Base-by-base conservation (phyloP, 2,329 filamentous ascomycete genomes). In the Coleophoma cylindrospora region DNA sequence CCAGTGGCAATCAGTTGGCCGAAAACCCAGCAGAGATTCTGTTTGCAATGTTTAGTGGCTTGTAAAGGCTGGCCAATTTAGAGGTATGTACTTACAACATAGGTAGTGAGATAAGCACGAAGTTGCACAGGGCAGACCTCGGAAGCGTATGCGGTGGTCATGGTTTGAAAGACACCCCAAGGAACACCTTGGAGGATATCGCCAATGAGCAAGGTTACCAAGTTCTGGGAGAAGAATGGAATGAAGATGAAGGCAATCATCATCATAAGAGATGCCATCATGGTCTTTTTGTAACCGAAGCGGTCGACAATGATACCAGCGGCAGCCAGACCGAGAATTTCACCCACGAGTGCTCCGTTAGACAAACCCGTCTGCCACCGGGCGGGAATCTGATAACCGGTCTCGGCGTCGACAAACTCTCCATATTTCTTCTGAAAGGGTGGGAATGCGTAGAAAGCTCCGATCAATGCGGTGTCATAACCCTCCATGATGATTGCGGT, bases 11-110 rank as follows among this genome's bases (percentile, higher is more conserved):
- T 71, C 43, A 76, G 59, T 55, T 76, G 74, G 22, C 74, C 74
- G 7, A 76, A 56, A 4, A 63, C 75, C 75, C 76, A 80, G 67
- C 76, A 79, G 54, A 77, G 70, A 60, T 77, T 77, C 53, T 75
- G 71, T 46, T 14, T 27, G 3, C 11, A 44, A 12, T 44, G 14
- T n/a, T 21, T 19, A 32, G 7, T 14, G 41, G n/a, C 7, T 44
- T 33, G 6, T 13, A 3, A 27, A 21, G 9, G 21, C 10, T 44
- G 19, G 22, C 59, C 2, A 67, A 60, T 8, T 10, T 3, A 32
- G 36, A 9, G 14, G 36, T 15, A 43, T 27, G 6, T 27, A 32
- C 41, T 44, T 44, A 44, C 41, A 14, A 44, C 41, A 27, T 44
- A 44, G 9, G 41, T 44, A 33, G 41, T 44, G 14, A 44, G 41